These are phyloP conservation scores for Reutealis trisperma DNA, from an alignment of 345 rosid genomes.

Conservation along the genomic window DNA sequence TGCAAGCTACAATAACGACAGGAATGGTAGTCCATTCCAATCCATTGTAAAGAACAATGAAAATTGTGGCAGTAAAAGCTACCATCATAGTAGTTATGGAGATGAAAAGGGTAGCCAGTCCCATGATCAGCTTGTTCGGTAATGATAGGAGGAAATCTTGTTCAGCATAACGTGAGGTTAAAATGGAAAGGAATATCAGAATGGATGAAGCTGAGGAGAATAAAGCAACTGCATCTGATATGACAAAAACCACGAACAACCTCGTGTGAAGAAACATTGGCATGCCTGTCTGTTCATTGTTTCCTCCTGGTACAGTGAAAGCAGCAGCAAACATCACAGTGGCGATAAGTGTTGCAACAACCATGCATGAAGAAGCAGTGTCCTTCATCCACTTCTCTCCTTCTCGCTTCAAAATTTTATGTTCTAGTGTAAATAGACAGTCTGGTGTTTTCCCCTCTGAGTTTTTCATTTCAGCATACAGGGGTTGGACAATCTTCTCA, in stretches of 20 bases:
- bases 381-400: slow-evolving; percentile 20
- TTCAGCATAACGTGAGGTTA: slow-evolving; percentile 12
- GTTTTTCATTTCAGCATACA: neutral
- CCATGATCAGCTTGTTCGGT: slow-evolving; percentile 13
- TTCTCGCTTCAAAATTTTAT: neutral
- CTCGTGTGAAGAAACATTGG: slow-evolving; percentile 6
- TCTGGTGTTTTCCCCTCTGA: neutral
- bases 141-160: slow-evolving; percentile 18
- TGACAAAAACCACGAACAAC: slow-evolving; percentile 9
- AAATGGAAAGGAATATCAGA: slow-evolving; percentile 14
- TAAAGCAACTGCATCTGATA: slow-evolving; percentile 9
- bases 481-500: slow-evolving; percentile 5
- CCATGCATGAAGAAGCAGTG: slow-evolving; percentile 9
- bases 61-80: slow-evolving; percentile 10
- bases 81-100: slow-evolving; percentile 14
- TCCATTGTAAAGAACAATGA: neutral
- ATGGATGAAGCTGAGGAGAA: slow-evolving; percentile 1
- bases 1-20: neutral
- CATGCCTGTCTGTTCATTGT: neutral
- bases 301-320: slow-evolving; percentile 8
- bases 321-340: slow-evolving; percentile 6
- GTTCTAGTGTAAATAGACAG: neutral
- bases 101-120: slow-evolving; percentile 13
- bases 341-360: slow-evolving; percentile 22
- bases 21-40: slow-evolving; percentile 7